Base-by-base conservation (phyloP, 768 basidiomycete species). In the Boletus reticuloceps region DNA sequence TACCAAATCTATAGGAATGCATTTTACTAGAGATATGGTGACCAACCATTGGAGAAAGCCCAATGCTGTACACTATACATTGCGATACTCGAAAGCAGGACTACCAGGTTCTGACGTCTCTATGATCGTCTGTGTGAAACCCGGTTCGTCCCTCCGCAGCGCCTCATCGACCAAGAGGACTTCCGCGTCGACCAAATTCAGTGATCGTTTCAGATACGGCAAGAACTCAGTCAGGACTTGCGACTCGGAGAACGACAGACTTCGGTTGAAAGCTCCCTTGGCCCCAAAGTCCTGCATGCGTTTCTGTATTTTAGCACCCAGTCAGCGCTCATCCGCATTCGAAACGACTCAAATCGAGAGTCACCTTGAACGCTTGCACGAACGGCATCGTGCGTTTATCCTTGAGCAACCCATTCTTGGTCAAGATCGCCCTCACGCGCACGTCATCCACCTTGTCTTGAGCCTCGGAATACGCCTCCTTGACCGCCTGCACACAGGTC, bases 311-410 rank as follows among this genome's bases (percentile, higher is more conserved):
- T 43, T 14, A 34, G 8, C 12, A 25, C 4, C 17, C 19, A n/a
- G 13, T 54, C 51, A 66, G 39, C 22, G 39, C 10, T 48, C 36
- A 2, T 41, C 29, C 44, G 20, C 19, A 9, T 17, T 34, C 3
- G 44, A 45, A 27, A 37, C 12, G 14, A 39, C 3, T n/a, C 16
- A 1, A 16, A n/a, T n/a, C 38, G 14, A 34, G 14, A 34, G 37
- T 42, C 50, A 94, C 96, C 86, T 97, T 95, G 85, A 98, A 90
- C 31, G 79, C 75, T 55, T 96, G 91, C 44, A 94, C 83, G 74
- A 96, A 98, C 7, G 95, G 95, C 96, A 98, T 98, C 40, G 82
- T 82, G 41, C 86, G 83, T 78, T 98, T 98, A 75, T 98, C 94
- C 80, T 97, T 98, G 74, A 94, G 86, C 69, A 98, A 68, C 6